Evolutionary conservation across 495 filamentous ascomycete genomes (phyloP).

Genomic region (Lentithecium fluviatile): DNA sequence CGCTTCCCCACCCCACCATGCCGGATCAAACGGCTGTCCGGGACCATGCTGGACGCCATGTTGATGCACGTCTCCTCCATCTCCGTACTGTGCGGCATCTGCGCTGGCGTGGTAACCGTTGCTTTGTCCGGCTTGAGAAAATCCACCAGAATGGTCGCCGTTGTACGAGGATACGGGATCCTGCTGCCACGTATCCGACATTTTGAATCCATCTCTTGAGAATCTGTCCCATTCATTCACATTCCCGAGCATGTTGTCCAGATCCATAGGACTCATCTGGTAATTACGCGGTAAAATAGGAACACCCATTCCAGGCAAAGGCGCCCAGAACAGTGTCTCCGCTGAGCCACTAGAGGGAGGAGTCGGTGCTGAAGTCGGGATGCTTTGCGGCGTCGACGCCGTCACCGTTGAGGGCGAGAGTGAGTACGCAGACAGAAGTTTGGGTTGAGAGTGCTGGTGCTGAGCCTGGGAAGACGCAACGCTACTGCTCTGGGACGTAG

Average conservation of each 20-base stretch:
- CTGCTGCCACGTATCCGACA: slow-evolving; percentile 25
- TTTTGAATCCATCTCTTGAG: slow-evolving; percentile 32
- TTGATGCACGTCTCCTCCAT: background rate
- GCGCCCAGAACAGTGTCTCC: slow-evolving; percentile 40
- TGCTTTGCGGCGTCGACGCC: background rate
- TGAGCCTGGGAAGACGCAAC: background rate
- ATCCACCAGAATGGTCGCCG: background rate
- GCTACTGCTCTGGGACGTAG: background rate
- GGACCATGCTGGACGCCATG: background rate
- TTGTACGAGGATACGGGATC: slow-evolving; percentile 1
- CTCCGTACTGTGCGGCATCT: slow-evolving; percentile 17
- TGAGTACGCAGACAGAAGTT: background rate
- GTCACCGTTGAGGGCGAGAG: too few relatives aligned
- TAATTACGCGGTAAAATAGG: slow-evolving; percentile 25
- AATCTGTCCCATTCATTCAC: slow-evolving; percentile 32
- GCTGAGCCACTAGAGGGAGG: slow-evolving; percentile 3
- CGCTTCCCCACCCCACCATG: background rate
- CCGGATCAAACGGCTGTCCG: background rate
- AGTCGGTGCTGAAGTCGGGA: background rate
- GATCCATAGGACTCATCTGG: slow-evolving; percentile 27
- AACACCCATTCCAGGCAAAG: slow-evolving; percentile 35
- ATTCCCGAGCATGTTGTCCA: slow-evolving; percentile 26
- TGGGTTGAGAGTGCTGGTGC: background rate
- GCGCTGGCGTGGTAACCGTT: too few relatives aligned
- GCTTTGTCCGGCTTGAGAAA: background rate